These are phyloP conservation scores for Mycena crocata DNA, from an alignment of 768 basidiomycete species.

Conservation along the genomic window DNA sequence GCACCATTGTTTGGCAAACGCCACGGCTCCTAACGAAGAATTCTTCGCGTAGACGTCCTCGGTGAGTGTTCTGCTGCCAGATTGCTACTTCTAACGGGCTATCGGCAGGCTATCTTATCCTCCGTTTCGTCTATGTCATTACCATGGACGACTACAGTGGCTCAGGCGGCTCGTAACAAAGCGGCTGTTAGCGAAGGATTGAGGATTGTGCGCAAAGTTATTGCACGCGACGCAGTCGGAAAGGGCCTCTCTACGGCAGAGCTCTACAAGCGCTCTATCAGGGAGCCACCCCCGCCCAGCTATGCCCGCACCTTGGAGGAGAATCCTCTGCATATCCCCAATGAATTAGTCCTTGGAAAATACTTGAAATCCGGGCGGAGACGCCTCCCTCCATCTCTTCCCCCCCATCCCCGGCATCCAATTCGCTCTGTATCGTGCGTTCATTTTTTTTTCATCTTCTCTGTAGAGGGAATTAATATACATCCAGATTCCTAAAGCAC, in stretches of 20 bases:
- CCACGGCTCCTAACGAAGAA: too few species aligned
- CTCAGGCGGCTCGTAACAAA: slow-evolving; percentile 21
- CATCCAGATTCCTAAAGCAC: slow-evolving; percentile 30
- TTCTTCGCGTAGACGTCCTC: too few species aligned
- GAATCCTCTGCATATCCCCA: not conserved
- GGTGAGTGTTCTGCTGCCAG: too few species aligned
- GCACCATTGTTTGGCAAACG: too few species aligned
- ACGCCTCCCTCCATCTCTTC: slow-evolving; percentile 18
- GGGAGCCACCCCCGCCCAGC: slow-evolving; percentile 15
- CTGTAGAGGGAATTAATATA: not conserved
- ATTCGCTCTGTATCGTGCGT: slow-evolving; percentile 32
- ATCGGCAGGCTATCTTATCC: too few species aligned
- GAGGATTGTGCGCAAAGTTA: slow-evolving; percentile 30
- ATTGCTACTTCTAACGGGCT: too few species aligned
- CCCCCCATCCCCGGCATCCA: slow-evolving; percentile 29
- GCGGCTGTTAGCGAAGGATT: slow-evolving; percentile 28
- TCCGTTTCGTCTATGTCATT: too few species aligned
- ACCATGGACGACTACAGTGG: slow-evolving; percentile 11
- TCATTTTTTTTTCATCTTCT: not conserved
- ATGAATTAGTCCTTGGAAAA: too few species aligned
- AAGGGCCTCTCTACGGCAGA: slow-evolving; percentile 17
- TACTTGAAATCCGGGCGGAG: slow-evolving; percentile 19
- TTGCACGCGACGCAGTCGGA: slow-evolving; percentile 25
- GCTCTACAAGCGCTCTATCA: slow-evolving; percentile 21
- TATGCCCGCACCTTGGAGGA: slow-evolving; percentile 1